phyloP scores from a whole-genome alignment of 1,284 basidiomycete species.

The Xerocomus cyaneibrunnescens region DNA sequence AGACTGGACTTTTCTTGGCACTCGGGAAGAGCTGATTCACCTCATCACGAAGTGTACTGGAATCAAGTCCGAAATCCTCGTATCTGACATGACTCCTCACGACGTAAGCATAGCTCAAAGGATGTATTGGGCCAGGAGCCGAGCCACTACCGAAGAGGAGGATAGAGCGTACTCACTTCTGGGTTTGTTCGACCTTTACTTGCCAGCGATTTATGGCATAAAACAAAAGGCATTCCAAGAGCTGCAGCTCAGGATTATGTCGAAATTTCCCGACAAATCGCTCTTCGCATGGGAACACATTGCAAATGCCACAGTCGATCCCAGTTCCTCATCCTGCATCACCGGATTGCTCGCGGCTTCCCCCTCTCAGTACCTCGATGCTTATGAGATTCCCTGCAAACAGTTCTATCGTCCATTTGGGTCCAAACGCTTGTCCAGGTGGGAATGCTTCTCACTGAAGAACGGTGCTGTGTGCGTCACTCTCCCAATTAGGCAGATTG shows the following conservation, averaged over 20 bases:
- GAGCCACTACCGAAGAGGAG: slow-evolving; percentile 22
- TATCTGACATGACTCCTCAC: slow-evolving; percentile 4
- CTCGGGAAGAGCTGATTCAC: slow-evolving; percentile 12
- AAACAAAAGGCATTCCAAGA: slow-evolving; percentile 21
- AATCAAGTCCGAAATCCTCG: slow-evolving; percentile 18
- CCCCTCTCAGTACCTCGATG: slow-evolving; percentile 15
- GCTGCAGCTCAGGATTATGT: slow-evolving; percentile 23
- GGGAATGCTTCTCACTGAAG: too few relatives aligned
- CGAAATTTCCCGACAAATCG: slow-evolving; percentile 23
- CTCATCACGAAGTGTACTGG: slow-evolving; percentile 17
- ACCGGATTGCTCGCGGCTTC: slow-evolving; percentile 28
- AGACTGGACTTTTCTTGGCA: slow-evolving; percentile 26
- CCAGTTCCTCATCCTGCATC: not conserved
- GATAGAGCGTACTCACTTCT: slow-evolving; percentile 32
- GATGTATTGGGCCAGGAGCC: slow-evolving; percentile 28
- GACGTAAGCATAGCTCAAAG: slow-evolving; percentile 21
- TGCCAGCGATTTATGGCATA: slow-evolving; percentile 21
- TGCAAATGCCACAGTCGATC: not conserved
- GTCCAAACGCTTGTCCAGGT: too few relatives aligned
- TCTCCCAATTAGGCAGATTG: too few relatives aligned
- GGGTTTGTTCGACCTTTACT: slow-evolving; percentile 22
- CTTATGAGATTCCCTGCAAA: not conserved
- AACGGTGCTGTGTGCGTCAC: too few relatives aligned
- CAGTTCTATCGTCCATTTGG: not conserved
- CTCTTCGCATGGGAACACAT: slow-evolving; percentile 31